phyloP scores from a whole-genome alignment of 1,284 basidiomycete species.

The Austroboletus niveus region DNA sequence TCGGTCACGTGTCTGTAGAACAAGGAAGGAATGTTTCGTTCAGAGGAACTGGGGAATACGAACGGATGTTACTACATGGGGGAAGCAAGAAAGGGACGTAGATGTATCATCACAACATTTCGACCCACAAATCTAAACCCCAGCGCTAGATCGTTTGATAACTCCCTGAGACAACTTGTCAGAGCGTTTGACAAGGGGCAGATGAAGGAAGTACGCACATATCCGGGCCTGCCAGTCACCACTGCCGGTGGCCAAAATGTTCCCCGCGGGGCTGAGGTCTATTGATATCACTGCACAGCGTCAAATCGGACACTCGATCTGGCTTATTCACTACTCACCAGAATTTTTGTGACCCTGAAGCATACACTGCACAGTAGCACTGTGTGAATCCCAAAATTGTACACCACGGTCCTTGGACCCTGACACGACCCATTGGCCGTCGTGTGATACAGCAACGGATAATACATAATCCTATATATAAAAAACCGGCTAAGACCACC shows the following conservation, averaged over 20 bases:
- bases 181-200: slow-evolving; percentile 1
- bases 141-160: slow-evolving; percentile 29
- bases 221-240: slow-evolving; percentile 84
- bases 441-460: slow-evolving; percentile 78
- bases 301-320: slow-evolving; percentile 6
- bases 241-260: slow-evolving; percentile 80
- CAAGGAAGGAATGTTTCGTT: slow-evolving; percentile 16
- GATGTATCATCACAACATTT: slow-evolving; percentile 14
- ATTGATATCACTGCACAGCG: slow-evolving; percentile 72
- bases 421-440: slow-evolving; percentile 86
- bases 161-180: slow-evolving; percentile 20
- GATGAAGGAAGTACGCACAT: slow-evolving; percentile 48
- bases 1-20: slow-evolving; percentile 5
- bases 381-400: slow-evolving; percentile 83
- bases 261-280: slow-evolving; percentile 73
- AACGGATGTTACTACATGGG: slow-evolving; percentile 23
- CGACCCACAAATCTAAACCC: slow-evolving; percentile 2
- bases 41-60: slow-evolving; percentile 15
- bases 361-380: slow-evolving; percentile 77
- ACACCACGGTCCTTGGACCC: slow-evolving; percentile 90
- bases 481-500: slow-evolving; percentile 3
- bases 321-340: slow-evolving; percentile 36
- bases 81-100: slow-evolving; percentile 26
- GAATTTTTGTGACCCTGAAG: slow-evolving; percentile 91
- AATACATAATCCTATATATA: slow-evolving; percentile 68